Evolutionary conservation across 2,329 filamentous ascomycete genomes (phyloP), one percentile per base, ranked within the genome.

Genomic region (Penicillium palitans): DNA sequence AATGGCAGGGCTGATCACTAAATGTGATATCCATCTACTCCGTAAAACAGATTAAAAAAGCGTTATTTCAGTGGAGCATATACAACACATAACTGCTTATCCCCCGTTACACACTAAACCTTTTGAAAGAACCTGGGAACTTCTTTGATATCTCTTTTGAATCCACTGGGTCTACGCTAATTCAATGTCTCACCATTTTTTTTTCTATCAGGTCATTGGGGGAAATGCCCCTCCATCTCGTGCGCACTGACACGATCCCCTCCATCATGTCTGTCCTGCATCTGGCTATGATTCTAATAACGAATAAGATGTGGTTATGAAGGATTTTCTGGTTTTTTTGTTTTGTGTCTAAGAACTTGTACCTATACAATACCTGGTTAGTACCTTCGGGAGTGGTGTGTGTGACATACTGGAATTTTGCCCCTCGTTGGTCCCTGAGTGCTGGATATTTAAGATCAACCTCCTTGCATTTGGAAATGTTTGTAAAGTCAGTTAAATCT

Each of bases 231-330:
- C 46, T 35, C 46, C 46, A 35, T 37, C 46, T 33, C 3, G 29
- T 48, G 31, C 46, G 46, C 46, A 48, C 46, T 48, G 46, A 48
- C 46, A 48, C 31, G 19, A 48, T 35, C 45, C 63, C 60, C 58
- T 63, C 62, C 55, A 59, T 61, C 27, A 24, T 58, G 44, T 52
- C 51, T 58, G 53, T 51, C 24, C 49, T 48, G 47, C 50, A 45
- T 51, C 49, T 44, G 17, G 13, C 47, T 33, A 7, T 21, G 19
- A 21, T 47, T 44, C 19, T 29, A n/a, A 33, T 27, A 41, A 33
- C 54, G 47, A 57, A 57, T 57, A 7, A 29, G 13, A 55, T 27
- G 17, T 44, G 10, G 15, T 21, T 41, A 48, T 37, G 45, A 55
- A 51, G 40, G 31, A 31, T 42, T 29, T 35, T 40, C 13, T 9